Evolutionary conservation across 169 alveolate genomes (phyloP).

Genomic region (Plasmodium sp.): DNA sequence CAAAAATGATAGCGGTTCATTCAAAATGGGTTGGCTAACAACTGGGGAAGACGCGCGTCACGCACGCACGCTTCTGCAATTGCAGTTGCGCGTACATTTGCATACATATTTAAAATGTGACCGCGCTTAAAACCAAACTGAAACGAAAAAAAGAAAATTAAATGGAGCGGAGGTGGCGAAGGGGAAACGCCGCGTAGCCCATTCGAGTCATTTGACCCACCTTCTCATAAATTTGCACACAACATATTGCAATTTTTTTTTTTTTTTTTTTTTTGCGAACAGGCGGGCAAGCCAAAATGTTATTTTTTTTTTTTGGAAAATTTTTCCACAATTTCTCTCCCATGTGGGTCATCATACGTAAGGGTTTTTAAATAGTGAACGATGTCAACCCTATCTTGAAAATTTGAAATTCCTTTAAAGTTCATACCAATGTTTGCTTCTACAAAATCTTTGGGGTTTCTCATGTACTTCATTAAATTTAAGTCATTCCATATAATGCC

Average conservation of each 20-base stretch:
- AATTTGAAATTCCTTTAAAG: conserved; percentile 83
- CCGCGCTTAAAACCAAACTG: neutral
- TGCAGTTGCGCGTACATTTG: neutral
- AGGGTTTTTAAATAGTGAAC: conserved; percentile 84
- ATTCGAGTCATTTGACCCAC: neutral
- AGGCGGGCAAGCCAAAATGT: neutral
- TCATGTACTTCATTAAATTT: conserved; percentile 87
- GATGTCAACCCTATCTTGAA: conserved; percentile 87
- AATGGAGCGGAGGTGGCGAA: neutral
- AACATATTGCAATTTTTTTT: neutral
- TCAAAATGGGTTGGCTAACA: neutral
- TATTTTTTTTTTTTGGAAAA: conserved; percentile 30
- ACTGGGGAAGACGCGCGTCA: neutral
- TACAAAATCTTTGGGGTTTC: conserved; percentile 83
- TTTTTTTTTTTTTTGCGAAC: neutral
- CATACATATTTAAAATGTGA: neutral
- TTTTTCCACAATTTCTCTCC: conserved; percentile 78
- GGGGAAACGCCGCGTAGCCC: neutral
- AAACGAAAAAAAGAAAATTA: conserved; percentile 2
- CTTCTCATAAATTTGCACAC: neutral
- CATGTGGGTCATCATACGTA: conserved; percentile 83
- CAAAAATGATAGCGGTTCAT: too few relatives aligned
- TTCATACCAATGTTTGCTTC: conserved; percentile 84
- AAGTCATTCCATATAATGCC: conserved; percentile 90
- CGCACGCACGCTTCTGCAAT: neutral